Conservation (phyloP, 805 yeast genomes). For the Candida maesae region DNA sequence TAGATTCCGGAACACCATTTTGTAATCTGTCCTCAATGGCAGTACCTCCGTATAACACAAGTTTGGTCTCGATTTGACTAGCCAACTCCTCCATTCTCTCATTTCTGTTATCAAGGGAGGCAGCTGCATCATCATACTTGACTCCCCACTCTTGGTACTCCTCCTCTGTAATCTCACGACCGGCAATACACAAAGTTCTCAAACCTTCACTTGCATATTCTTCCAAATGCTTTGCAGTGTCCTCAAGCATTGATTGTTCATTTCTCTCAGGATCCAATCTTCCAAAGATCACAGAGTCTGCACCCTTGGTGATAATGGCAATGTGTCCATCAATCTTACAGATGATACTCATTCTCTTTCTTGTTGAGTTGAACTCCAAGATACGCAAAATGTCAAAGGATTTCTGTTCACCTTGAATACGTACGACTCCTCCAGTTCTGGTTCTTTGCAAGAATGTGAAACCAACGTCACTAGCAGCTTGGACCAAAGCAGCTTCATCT, state of each 20-base stretch:
- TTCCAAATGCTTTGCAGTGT: slow-evolving; percentile 71
- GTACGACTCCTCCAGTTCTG: slow-evolving; percentile 60
- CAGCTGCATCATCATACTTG: slow-evolving; percentile 60
- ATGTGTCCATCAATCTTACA: slow-evolving; percentile 60
- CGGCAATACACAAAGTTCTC: slow-evolving; percentile 78
- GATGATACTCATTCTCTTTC: slow-evolving; percentile 84
- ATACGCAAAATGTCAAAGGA: slow-evolving; percentile 68
- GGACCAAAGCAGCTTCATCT: slow-evolving; percentile 82
- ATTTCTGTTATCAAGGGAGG: slow-evolving; percentile 62
- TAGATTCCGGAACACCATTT: slow-evolving; percentile 84
- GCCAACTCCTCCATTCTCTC: slow-evolving; percentile 72
- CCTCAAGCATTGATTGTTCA: slow-evolving; percentile 44
- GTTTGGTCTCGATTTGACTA: slow-evolving; percentile 64
- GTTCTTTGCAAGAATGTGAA: slow-evolving; percentile 65
- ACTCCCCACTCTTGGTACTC: slow-evolving; percentile 62
- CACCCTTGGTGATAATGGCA: slow-evolving; percentile 74
- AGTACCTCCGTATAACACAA: slow-evolving; percentile 72
- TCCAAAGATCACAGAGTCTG: slow-evolving; percentile 72
- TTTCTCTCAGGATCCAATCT: slow-evolving; percentile 49
- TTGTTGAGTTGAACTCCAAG: slow-evolving; percentile 74
- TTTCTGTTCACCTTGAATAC: slow-evolving; percentile 62
- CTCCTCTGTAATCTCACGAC: slow-evolving; percentile 58
- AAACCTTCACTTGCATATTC: slow-evolving; percentile 81
- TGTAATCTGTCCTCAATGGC: slow-evolving; percentile 84
- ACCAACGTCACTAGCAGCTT: slow-evolving; percentile 76